Base-by-base conservation (phyloP, 768 basidiomycete species). In the Tylopilus rubrobrunneus region DNA sequence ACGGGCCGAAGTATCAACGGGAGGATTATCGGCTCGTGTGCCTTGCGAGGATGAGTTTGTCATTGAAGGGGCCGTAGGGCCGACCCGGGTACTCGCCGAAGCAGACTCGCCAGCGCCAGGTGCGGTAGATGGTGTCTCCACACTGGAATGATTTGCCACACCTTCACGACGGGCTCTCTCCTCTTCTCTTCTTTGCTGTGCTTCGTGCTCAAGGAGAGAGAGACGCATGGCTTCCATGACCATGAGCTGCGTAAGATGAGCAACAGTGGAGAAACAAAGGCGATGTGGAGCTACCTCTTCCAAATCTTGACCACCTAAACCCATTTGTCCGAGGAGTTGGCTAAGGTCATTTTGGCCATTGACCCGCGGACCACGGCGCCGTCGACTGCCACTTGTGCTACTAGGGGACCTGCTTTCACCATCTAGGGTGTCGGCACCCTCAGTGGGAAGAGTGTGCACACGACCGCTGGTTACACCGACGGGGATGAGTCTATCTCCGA, bases 161-260 rank as follows among this genome's bases (percentile, higher is more conserved):
- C 69, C 73, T 42, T 76, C 76, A 47, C 74, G 75, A 71, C 82
- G 83, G 63, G 73, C 79, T 70, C 81, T 84, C 68, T 87, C 83
- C 62, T 84, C 86, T 52, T 89, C 83, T 64, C 82, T 85, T 62
- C 84, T 80, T 66, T 93, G 92, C 51, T 93, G 89, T 63, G 93
- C 93, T 71, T 98, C 95, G 64, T 98, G 94, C 53, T 98, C 96
- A 45, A 97, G 68, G 59, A 98, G 76, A 27, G 93, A 97, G 53
- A 97, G 74, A 51, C 96, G 84, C 94, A 99, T 98, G 5, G 97
- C 97, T 73, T 98, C 97, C 91, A 95, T 95, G 51, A 99, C 76
- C 96, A 98, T 98, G 42, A 99, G 73, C 92, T 99, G 39, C 34
- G 45, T 4, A 21, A 52, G 19, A 51, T 61, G 41, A 66, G 59